A percentile compares a stretch with the other conserved stretches of the same genome.
phyloP scores from a whole-genome alignment of 1,284 basidiomycete species.

The Ustilago vetiveriae region DNA sequence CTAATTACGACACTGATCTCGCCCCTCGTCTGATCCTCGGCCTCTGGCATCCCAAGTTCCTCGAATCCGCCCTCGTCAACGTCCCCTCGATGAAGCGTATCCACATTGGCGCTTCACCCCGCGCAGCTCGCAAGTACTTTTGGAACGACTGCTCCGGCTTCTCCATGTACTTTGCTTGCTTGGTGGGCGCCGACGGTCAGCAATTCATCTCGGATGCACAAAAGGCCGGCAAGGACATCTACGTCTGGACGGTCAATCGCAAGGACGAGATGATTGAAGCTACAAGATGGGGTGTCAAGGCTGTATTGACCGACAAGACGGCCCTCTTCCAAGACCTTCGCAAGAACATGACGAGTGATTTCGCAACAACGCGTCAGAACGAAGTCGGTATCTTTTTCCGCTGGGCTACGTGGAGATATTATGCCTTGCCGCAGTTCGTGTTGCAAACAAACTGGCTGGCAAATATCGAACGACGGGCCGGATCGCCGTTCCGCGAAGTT shows the following conservation, averaged over 20 bases:
- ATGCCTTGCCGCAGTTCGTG: conserved; percentile 53
- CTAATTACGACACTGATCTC: conserved; percentile 80
- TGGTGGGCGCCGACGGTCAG: conserved; percentile 76
- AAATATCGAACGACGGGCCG: conserved; percentile 56
- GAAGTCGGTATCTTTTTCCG: conserved; percentile 63
- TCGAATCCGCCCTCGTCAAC: conserved; percentile 77
- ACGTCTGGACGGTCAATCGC: conserved; percentile 97
- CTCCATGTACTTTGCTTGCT: conserved; percentile 80
- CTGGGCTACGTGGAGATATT: conserved; percentile 61
- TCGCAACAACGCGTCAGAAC: conserved; percentile 42
- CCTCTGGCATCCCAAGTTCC: conserved; percentile 83
- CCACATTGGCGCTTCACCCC: conserved; percentile 78
- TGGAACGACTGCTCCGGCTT: conserved; percentile 90
- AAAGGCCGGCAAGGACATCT: conserved; percentile 79
- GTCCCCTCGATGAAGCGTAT: conserved; percentile 85
- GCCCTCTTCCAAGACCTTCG: conserved; percentile 80
- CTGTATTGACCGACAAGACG: conserved; percentile 87
- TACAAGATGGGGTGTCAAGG: conserved; percentile 87
- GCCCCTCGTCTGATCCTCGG: conserved; percentile 90
- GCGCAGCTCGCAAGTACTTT: conserved; percentile 83
- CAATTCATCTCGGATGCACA: conserved; percentile 83
- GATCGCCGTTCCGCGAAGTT: conserved; percentile 42
- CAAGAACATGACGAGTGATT: conserved; percentile 70
- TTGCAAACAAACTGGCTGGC: conserved; percentile 52
- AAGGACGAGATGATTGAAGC: conserved; percentile 94